Evolutionary conservation across 1,139 yeast genomes (phyloP), one percentile per base, ranked within the genome.

Genomic region (Geotrichum restrictum): DNA sequence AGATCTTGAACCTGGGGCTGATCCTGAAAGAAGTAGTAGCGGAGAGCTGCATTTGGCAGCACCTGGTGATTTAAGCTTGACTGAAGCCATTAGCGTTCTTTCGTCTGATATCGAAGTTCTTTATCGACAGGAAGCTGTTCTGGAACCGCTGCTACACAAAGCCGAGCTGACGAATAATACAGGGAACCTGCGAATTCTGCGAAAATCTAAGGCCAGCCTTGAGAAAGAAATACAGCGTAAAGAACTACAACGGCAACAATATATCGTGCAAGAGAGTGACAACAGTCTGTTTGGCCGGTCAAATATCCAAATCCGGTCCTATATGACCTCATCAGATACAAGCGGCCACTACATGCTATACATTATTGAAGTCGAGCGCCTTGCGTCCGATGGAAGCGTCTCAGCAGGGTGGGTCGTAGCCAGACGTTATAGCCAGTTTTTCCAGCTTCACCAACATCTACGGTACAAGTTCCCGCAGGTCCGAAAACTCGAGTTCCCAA

Each of bases 361-460:
- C 66, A 77, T 88, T 42, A 83, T 91, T 40, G 91, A 85, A 62
- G 88, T 89, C 3, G 83, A 82, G 54, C 82, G 83, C 57, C 66
- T 75, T 34, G 71, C 77, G 0, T 68, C 72, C 10, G 62, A 76
- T 2, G 74, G 75, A 14, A 72, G 71, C 5, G 76, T 78, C 6
- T 74, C 80, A 5, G 88, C 93, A 0, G 88, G 91, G 0, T 91
- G 97, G 97, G 82, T 88, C 48, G 88, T 89, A 32, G 94, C 96
- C 0, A 73, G 97, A 60, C 73, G 98, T 53, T 91, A 82, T 64
- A 86, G 88, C 61, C 97, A 91, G 62, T 91, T 91, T 66, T 82
- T 77, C 67, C 80, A 78, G 57, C 72, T 91, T 32, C 83, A 89
- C 62, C 82, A 80, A 58, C 83, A 85, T 59, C 70, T 91, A 57